Percentiles rank a stretch among this genome's conserved stretches.
These are phyloP conservation scores for Eleusine indica DNA, from an alignment of 176 grass and related monocot genomes.

Conservation along the genomic window DNA sequence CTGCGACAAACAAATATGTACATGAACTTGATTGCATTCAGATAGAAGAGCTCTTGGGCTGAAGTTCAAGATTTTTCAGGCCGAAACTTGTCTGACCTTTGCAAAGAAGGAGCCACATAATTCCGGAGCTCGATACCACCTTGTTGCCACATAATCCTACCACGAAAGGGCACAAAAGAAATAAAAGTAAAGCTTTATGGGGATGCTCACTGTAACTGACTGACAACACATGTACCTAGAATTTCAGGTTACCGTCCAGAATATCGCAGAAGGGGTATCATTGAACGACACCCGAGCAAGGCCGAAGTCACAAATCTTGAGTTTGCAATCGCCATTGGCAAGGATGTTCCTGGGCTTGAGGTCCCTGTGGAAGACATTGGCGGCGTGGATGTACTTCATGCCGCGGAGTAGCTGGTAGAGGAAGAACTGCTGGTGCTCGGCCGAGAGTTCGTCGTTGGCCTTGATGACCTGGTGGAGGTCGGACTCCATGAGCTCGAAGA, in stretches of 20 bases:
- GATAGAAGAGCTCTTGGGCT: conserved; percentile 9
- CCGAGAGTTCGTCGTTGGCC: conserved; percentile 69
- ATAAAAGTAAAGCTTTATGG: background rate
- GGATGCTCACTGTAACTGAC: background rate
- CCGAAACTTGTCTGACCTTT: conserved; percentile 51
- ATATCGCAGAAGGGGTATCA: conserved; percentile 78
- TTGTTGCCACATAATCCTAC: conserved; percentile 88
- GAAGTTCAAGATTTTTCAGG: conserved; percentile 19
- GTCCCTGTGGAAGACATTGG: conserved; percentile 84
- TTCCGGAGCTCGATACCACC: conserved; percentile 89
- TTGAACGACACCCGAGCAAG: conserved; percentile 80
- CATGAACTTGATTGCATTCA: background rate
- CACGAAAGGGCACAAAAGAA: background rate
- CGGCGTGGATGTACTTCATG: conserved; percentile 76
- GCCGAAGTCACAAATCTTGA: conserved; percentile 88
- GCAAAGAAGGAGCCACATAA: conserved; percentile 88
- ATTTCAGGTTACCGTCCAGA: conserved; percentile 68
- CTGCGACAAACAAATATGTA: background rate
- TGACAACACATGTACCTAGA: background rate
- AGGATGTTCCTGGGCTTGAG: conserved; percentile 87
- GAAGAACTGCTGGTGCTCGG: conserved; percentile 81
- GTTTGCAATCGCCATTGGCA: conserved; percentile 76
- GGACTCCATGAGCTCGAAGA: conserved; percentile 90
- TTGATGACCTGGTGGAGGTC: conserved; percentile 89
- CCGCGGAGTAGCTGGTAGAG: conserved; percentile 80